Conservation (phyloP, 129 eudicot species). For the Flaveria linearis region DNA sequence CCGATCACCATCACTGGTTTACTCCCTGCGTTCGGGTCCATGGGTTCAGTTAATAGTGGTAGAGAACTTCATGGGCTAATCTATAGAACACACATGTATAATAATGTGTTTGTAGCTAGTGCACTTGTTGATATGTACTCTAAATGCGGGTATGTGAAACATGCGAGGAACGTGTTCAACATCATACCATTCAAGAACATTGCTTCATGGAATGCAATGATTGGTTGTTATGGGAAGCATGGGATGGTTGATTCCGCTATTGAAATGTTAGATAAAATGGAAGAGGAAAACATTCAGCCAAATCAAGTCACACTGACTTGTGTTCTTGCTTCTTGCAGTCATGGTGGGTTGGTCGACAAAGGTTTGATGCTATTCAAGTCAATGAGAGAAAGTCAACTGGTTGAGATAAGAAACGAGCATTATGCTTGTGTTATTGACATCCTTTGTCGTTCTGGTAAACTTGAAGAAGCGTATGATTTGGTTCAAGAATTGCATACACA, state of each 20-base stretch:
- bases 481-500: constrained; percentile 43
- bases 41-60: constrained; percentile 48
- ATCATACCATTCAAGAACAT: constrained; percentile 40
- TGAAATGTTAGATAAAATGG: constrained; percentile 53
- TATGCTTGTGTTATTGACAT: constrained; percentile 72
- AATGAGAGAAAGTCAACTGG: constrained; percentile 48
- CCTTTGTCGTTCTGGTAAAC: constrained; percentile 63
- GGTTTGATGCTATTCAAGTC: constrained; percentile 64
- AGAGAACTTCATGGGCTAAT: constrained; percentile 65
- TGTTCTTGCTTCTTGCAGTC: constrained; percentile 76
- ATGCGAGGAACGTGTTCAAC: constrained; percentile 55
- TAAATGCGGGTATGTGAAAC: constrained; percentile 60
- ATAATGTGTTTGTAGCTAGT: constrained; percentile 56
- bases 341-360: constrained; percentile 61
- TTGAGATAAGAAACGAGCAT: constrained; percentile 59
- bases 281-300: constrained; percentile 43
- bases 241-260: constrained; percentile 53
- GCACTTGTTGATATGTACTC: constrained; percentile 80
- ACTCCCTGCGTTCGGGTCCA: constrained; percentile 58
- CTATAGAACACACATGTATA: constrained; percentile 45
- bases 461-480: constrained; percentile 62
- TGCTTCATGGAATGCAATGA: constrained; percentile 73
- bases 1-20: constrained; percentile 57
- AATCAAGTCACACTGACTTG: constrained; percentile 65
- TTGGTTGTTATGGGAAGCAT: constrained; percentile 69